These are phyloP conservation scores for Pneumocystis sp. DNA, from an alignment of 1,139 yeast species.

Conservation along the genomic window DNA sequence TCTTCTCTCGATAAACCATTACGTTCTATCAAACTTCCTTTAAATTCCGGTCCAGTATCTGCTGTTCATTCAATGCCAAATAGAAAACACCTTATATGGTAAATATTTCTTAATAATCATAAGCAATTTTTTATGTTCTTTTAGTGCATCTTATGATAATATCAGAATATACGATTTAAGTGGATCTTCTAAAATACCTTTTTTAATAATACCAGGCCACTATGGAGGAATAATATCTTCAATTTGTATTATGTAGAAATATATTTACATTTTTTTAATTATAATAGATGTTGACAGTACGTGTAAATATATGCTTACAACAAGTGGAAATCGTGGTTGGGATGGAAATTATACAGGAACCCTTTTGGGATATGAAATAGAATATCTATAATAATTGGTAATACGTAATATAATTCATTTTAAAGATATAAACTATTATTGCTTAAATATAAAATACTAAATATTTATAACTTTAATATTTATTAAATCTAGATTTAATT, in stretches of 20 bases:
- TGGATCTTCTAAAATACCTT: slow-evolving; percentile 28
- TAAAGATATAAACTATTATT: not conserved
- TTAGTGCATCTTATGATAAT: slow-evolving; percentile 74
- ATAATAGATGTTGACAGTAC: slow-evolving; percentile 51
- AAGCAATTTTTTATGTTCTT: not conserved
- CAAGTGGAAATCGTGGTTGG: slow-evolving; percentile 96
- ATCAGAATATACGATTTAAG: slow-evolving; percentile 65
- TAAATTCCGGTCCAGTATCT: slow-evolving; percentile 83
- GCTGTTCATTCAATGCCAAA: slow-evolving; percentile 72
- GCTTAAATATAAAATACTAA: not conserved
- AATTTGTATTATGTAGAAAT: slow-evolving; percentile 29
- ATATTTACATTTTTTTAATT: slow-evolving; percentile 20
- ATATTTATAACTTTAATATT: not conserved
- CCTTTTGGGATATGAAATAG: slow-evolving; percentile 64
- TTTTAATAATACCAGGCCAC: slow-evolving; percentile 46
- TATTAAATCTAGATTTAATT: not conserved
- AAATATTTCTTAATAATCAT: not conserved
- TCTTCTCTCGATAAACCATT: slow-evolving; percentile 40
- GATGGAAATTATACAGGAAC: slow-evolving; percentile 68
- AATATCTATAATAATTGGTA: slow-evolving; percentile 13
- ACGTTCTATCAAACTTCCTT: slow-evolving; percentile 58
- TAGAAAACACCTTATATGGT: slow-evolving; percentile 48
- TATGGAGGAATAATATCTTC: slow-evolving; percentile 43
- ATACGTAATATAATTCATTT: not conserved
- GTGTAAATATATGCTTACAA: slow-evolving; percentile 72